A percentile compares a stretch with the other conserved stretches of the same genome.
Conservation (phyloP, 2,329 filamentous ascomycete species). For the Boeremia lycopersici region DNA sequence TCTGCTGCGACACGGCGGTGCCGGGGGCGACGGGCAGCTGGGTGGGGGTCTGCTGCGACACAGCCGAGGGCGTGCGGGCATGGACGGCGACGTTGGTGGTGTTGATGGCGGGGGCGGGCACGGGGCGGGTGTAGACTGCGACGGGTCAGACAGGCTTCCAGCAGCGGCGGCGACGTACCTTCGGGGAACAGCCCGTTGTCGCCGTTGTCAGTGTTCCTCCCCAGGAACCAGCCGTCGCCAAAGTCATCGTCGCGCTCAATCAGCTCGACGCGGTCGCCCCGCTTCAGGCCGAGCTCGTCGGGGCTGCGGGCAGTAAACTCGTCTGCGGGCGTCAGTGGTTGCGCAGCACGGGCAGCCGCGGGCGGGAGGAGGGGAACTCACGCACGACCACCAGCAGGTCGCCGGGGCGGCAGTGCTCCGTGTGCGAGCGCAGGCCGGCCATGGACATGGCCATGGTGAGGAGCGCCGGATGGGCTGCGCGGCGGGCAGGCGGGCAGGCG, state of each 20-base stretch:
- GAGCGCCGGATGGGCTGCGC: constrained; percentile 6
- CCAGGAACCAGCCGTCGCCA: constrained; percentile 84
- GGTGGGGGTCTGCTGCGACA: constrained; percentile 18
- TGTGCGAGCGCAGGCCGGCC: constrained; percentile 38
- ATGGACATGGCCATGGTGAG: constrained; percentile 32
- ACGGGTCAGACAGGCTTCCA: constrained; percentile 25
- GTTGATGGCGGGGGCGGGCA: constrained; percentile 53
- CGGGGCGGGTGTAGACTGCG: constrained; percentile 66
- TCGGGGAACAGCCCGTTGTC: constrained; percentile 82
- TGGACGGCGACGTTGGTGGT: constrained; percentile 35
- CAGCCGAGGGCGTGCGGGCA: constrained; percentile 39
- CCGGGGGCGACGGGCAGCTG: constrained; percentile 17
- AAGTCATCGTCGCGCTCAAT: constrained; percentile 88
- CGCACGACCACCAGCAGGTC: constrained; percentile 74
- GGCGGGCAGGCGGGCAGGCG: neutral
- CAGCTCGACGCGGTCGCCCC: constrained; percentile 82
- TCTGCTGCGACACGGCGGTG: constrained; percentile 23
- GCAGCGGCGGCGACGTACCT: constrained; percentile 57
- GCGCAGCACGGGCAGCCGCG: neutral
- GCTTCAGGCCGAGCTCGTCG: constrained; percentile 87
- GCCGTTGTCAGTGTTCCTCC: constrained; percentile 73
- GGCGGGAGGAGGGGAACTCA: constrained; percentile 54
- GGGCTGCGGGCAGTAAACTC: constrained; percentile 90
- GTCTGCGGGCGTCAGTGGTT: constrained; percentile 60
- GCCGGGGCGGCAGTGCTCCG: constrained; percentile 63